Evolutionary conservation across 805 yeast species (phyloP).

Genomic region (Tetrapisispora phaffii): DNA sequence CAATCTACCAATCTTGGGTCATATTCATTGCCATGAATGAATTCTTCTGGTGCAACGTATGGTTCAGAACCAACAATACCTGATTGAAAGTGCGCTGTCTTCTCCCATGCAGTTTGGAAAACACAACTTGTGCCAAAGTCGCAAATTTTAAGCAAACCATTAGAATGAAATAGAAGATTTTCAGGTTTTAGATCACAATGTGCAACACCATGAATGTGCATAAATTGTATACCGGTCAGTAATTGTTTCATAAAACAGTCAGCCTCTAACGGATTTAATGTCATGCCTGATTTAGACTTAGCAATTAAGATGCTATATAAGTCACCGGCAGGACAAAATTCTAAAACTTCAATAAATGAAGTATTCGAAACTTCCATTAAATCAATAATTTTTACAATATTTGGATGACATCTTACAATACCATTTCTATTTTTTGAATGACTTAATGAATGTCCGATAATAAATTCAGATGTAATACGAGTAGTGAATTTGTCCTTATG

Average conservation of each 20-base stretch:
- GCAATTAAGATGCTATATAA: conserved; percentile 48
- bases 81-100: conserved; percentile 50
- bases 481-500: conserved; percentile 90
- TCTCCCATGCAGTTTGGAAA: conserved; percentile 84
- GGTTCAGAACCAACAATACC: conserved; percentile 87
- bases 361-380: conserved; percentile 56
- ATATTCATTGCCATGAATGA: conserved; percentile 40
- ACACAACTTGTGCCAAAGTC: conserved; percentile 92
- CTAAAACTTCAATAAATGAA: conserved; percentile 83
- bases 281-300: conserved; percentile 35
- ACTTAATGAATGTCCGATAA: conserved; percentile 72
- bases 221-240: conserved; percentile 67
- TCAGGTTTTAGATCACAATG: conserved; percentile 92
- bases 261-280: conserved; percentile 55
- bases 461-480: conserved; percentile 77
- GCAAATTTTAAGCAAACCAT: conserved; percentile 58
- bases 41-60: conserved; percentile 89
- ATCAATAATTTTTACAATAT: conserved; percentile 72
- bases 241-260: conserved; percentile 88
- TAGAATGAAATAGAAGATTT: conserved; percentile 59
- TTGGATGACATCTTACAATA: conserved; percentile 30
- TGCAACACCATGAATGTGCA: conserved; percentile 88
- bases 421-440: conserved; percentile 6
- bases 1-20: conserved; percentile 77
- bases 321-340: conserved; percentile 83